These are phyloP conservation scores for Cladorrhinum sp. DNA, from an alignment of 2,329 filamentous ascomycete species.

Conservation along the genomic window DNA sequence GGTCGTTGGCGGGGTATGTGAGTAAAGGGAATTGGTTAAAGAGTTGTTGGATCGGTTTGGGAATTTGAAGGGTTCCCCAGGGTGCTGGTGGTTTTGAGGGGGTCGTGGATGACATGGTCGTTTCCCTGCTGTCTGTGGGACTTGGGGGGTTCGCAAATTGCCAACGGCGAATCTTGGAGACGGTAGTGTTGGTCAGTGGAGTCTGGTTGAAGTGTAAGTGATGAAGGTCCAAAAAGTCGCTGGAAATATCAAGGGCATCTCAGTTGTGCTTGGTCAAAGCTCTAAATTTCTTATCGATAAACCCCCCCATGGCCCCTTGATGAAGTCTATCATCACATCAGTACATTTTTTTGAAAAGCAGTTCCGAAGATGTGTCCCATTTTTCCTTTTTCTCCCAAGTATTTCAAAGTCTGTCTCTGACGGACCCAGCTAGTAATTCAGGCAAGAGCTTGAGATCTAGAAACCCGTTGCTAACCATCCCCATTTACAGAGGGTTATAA, in stretches of 20 bases:
- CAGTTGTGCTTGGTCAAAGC: not conserved
- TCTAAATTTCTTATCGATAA: not conserved
- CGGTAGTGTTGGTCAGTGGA: not conserved
- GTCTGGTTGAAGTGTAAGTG: not conserved
- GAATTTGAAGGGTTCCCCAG: slow-evolving; percentile 49
- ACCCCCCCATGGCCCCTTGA: not conserved
- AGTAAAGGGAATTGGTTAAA: slow-evolving; percentile 82
- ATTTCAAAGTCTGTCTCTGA: too few relatives aligned
- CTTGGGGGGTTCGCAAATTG: too few relatives aligned
- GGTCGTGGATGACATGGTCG: slow-evolving; percentile 19
- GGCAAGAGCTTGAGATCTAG: too few relatives aligned
- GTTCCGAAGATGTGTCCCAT: too few relatives aligned
- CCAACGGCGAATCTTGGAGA: too few relatives aligned
- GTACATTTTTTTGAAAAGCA: too few relatives aligned
- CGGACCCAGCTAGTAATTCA: too few relatives aligned
- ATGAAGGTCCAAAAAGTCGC: not conserved
- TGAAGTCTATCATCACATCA: too few relatives aligned
- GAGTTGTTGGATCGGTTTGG: slow-evolving; percentile 72
- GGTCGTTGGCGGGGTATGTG: slow-evolving; percentile 70
- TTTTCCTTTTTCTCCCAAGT: too few relatives aligned
- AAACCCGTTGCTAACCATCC: too few relatives aligned
- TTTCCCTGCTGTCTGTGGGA: not conserved
- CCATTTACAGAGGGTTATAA: too few relatives aligned
- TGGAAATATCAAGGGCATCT: not conserved
- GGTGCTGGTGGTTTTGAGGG: slow-evolving; percentile 21